phyloP scores from a whole-genome alignment of 108 stramenopile species.

The Cylindrotheca fusiformis region DNA sequence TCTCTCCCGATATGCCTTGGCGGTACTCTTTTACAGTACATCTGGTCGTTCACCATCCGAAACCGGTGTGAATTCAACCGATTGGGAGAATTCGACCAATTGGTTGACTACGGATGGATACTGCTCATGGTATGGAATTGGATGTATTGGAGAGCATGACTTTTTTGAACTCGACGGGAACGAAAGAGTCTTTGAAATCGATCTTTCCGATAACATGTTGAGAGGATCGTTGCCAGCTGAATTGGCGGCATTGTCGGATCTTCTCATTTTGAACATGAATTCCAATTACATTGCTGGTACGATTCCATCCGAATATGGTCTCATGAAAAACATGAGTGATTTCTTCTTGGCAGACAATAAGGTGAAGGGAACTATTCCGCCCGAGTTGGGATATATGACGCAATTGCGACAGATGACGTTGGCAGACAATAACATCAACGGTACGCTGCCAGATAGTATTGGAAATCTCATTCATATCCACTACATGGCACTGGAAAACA shows the following conservation, averaged over 20 bases:
- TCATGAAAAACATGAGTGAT: slow-evolving; percentile 31
- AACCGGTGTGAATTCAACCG: background rate
- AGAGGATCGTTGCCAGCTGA: slow-evolving; percentile 37
- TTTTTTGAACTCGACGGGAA: slow-evolving; percentile 8
- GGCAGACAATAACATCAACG: slow-evolving; percentile 20
- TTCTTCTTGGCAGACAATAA: slow-evolving; percentile 25
- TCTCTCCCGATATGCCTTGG: slow-evolving; percentile 49
- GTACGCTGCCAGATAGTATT: slow-evolving; percentile 30
- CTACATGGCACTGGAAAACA: slow-evolving; percentile 30
- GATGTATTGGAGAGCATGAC: slow-evolving; percentile 16
- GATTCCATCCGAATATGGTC: slow-evolving; percentile 47
- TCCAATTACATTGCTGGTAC: slow-evolving; percentile 56
- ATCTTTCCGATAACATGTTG: slow-evolving; percentile 28
- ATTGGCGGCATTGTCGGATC: slow-evolving; percentile 27
- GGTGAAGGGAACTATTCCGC: slow-evolving; percentile 20
- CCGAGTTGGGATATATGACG: slow-evolving; percentile 8
- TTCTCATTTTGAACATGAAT: slow-evolving; percentile 41
- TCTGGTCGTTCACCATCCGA: background rate
- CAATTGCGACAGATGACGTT: slow-evolving; percentile 25
- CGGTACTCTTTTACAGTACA: slow-evolving; percentile 42
- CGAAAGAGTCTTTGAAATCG: slow-evolving; percentile 14
- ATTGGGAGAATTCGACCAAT: slow-evolving; percentile 28
- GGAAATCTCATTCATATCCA: slow-evolving; percentile 27
- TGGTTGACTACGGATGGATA: slow-evolving; percentile 39
- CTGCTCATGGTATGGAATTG: slow-evolving; percentile 48